These are phyloP conservation scores for Chytriomyces sp. DNA, from an alignment of 192 early-diverging fungal genomes.

Conservation along the genomic window DNA sequence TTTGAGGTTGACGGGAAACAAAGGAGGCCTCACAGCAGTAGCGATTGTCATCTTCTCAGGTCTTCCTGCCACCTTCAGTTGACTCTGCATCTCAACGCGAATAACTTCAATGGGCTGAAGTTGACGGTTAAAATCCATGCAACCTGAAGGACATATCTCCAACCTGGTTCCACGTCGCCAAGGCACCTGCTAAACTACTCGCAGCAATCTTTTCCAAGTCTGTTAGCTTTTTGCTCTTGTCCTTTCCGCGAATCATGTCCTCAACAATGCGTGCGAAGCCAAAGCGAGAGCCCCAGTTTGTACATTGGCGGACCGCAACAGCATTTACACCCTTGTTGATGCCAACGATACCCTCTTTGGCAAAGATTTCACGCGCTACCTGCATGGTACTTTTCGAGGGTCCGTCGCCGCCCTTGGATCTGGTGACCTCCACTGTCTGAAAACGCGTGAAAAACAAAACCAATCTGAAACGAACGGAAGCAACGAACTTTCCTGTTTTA, in stretches of 20 bases:
- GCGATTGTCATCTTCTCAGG: constrained; percentile 92
- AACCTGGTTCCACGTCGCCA: constrained; percentile 99
- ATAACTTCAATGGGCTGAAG: constrained; percentile 99
- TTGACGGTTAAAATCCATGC: too few species aligned
- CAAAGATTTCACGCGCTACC: constrained; percentile 88
- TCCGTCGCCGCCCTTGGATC: constrained; percentile 74
- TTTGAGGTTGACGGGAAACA: too few species aligned
- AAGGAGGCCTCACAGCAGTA: too few species aligned
- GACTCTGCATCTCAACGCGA: constrained; percentile 97
- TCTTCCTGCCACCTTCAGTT: constrained; percentile 82
- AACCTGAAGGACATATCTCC: too few species aligned
- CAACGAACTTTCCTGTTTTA: neutral
- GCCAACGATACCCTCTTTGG: constrained; percentile 89
- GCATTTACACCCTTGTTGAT: constrained; percentile 99
- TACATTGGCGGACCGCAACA: constrained; percentile 95
- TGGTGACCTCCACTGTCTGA: constrained; percentile 95
- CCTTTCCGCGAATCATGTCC: constrained; percentile 58
- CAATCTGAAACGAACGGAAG: neutral
- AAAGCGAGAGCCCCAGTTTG: constrained; percentile 98
- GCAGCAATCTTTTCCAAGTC: constrained; percentile 68
- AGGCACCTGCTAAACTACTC: constrained; percentile 86
- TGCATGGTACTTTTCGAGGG: constrained; percentile 73
- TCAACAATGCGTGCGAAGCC: constrained; percentile 62
- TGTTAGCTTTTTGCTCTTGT: constrained; percentile 35
- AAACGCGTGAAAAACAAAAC: too few species aligned